Base-by-base conservation (phyloP, 1,139 yeast genomes). In the Hyphopichia fennica region DNA sequence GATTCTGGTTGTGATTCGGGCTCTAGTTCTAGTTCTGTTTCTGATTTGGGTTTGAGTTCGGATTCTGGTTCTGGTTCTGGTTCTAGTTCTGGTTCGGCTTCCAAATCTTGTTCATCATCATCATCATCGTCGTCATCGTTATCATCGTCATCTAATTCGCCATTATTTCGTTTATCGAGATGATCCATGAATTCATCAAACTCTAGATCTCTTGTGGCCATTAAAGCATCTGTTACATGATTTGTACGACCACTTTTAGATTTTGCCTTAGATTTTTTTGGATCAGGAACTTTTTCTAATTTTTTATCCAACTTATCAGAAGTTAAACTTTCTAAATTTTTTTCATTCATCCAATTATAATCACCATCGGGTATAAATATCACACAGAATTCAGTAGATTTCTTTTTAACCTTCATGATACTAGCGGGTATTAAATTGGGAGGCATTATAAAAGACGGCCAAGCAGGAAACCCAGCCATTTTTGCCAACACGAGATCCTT, bases 361-460 rank as follows among this genome's bases (percentile, higher is more conserved):
- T 73, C 77, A 14, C 77, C 78, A 50, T 72, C 78, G 7, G 78
- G 78, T 36, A 73, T 71, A 53, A 72, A 73, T 29, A 72, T 71
- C 22, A 73, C 79, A 51, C 79, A 73, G 49, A 57, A 60, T 29
- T 65, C 63, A 18, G 73, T 65, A 22, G 64, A 55, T 41, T 70
- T 70, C 60, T 69, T 69, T 54, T 69, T 67, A 18, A 62, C 73
- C 41, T 57, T 57, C 49, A 63, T 47, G n/a, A 72, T 73, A 20
- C 63, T 60, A 5, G 60, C 54, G 7, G 79, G 77, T 22, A 72
- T 65, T 49, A 65, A 56, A 31, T 63, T 63, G 11, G 56, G 49
- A 1, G 79, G 79, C 69, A 72, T 70, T 45, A 73, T 71, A 47
- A 72, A 73, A 15, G 76, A 70, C 10, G 79, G 79, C 79, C 79